Conservation (phyloP, 805 yeast species). For the Candida nemodendra region DNA sequence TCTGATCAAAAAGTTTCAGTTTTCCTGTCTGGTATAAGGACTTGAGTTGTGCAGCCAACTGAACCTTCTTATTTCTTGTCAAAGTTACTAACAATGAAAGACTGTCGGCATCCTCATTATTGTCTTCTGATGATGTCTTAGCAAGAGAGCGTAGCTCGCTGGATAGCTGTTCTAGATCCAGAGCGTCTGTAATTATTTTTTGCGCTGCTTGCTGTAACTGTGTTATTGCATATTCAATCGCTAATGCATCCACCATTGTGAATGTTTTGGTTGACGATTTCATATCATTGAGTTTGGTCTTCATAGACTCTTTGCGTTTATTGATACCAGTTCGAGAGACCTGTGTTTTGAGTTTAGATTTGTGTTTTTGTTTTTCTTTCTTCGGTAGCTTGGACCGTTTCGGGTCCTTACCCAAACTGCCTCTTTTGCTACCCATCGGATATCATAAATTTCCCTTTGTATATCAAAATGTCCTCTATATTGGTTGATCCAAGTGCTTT, state of each 20-base stretch:
- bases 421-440: no score
- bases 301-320: background rate
- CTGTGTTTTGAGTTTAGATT: slow-evolving; percentile 6
- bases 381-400: slow-evolving; percentile 4
- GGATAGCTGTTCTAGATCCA: slow-evolving; percentile 45
- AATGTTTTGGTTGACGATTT: slow-evolving; percentile 15
- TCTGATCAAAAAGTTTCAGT: slow-evolving; percentile 53
- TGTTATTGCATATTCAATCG: slow-evolving; percentile 51
- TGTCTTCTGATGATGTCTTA: slow-evolving; percentile 16
- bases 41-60: slow-evolving; percentile 60
- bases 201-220: slow-evolving; percentile 52
- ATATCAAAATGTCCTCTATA: no score
- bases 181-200: slow-evolving; percentile 54
- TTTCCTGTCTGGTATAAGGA: slow-evolving; percentile 48
- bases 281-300: background rate
- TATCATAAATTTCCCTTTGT: no score
- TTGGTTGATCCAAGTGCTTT: no score
- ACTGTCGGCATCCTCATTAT: slow-evolving; percentile 17
- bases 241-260: slow-evolving; percentile 25
- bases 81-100: slow-evolving; percentile 49
- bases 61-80: slow-evolving; percentile 51
- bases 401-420: no score
- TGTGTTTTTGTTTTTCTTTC: slow-evolving; percentile 6
- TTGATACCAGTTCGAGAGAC: background rate
- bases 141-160: slow-evolving; percentile 25